Evolutionary conservation across 108 stramenopile genomes (phyloP).

Genomic region (Cyclotella cryptica): DNA sequence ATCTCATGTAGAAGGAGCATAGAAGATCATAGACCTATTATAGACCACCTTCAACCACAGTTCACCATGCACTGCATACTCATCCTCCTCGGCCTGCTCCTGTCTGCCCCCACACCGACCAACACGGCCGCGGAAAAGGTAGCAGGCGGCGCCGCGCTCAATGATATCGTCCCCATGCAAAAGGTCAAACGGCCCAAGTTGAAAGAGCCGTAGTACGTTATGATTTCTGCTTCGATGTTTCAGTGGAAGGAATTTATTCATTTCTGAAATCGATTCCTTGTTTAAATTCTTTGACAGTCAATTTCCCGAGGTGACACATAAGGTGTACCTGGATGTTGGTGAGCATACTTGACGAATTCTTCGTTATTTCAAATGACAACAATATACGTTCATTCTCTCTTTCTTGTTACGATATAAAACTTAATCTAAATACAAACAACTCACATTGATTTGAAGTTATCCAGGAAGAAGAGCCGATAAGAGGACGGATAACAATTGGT

Average conservation of each 20-base stretch:
- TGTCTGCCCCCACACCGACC: neutral
- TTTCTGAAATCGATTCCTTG: conserved; percentile 6
- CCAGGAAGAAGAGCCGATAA: conserved; percentile 42
- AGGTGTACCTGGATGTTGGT: conserved; percentile 78
- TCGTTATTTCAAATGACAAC: neutral
- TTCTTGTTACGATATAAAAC: too few species aligned
- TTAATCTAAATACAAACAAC: too few species aligned
- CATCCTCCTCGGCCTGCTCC: neutral
- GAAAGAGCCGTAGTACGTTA: conserved; percentile 77
- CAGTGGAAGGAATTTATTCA: neutral
- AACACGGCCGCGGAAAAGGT: neutral
- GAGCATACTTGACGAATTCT: conserved; percentile 11
- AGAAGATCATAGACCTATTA: too few species aligned
- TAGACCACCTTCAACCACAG: too few species aligned
- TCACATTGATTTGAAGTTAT: conserved; percentile 12
- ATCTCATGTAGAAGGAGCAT: too few species aligned
- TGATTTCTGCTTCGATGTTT: conserved; percentile 4
- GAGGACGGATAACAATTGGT: conserved; percentile 82
- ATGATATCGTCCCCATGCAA: conserved; percentile 62
- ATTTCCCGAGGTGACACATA: conserved; percentile 79
- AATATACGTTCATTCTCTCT: conserved; percentile 1
- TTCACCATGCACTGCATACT: neutral
- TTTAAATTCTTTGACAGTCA: conserved; percentile 42
- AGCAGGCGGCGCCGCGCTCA: conserved; percentile 10
- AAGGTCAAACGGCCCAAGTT: conserved; percentile 78